Percentiles rank a stretch among this genome's conserved stretches.
phyloP scores from a whole-genome alignment of 352 stramenopile genomes.

The Lagenidium giganteum region DNA sequence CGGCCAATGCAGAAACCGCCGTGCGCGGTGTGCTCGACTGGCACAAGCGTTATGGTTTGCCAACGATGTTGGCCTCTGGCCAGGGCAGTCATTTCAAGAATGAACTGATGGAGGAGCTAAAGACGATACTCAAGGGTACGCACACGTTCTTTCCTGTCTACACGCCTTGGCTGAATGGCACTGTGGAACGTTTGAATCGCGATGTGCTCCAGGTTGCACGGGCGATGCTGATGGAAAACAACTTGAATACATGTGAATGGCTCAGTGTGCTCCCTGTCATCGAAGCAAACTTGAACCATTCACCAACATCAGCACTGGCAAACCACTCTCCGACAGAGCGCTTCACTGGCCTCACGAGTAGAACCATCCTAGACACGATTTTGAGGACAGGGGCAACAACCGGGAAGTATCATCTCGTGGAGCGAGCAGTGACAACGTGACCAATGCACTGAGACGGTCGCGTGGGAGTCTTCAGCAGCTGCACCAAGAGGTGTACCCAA shows the following conservation, averaged over 20 bases:
- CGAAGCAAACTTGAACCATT: constrained; percentile 13
- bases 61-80: constrained; percentile 1
- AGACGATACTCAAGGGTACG: neutral
- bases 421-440: neutral
- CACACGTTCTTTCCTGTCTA: constrained; percentile 8
- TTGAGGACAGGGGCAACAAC: neutral
- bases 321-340: constrained; percentile 10
- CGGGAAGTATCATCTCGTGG: constrained; percentile 1
- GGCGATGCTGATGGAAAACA: constrained; percentile 9
- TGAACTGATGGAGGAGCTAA: constrained; percentile 2
- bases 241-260: constrained; percentile 3
- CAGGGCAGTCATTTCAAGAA: constrained; percentile 14
- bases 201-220: constrained; percentile 14
- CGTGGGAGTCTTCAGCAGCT: constrained; percentile 1
- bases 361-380: constrained; percentile 1
- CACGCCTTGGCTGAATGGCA: constrained; percentile 14
- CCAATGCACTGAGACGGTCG: neutral
- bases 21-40: constrained; percentile 3
- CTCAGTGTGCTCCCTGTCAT: constrained; percentile 13
- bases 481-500: constrained; percentile 1
- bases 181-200: constrained; percentile 12
- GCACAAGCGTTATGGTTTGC: constrained; percentile 4
- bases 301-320: constrained; percentile 5
- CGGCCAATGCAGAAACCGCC: neutral
- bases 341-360: constrained; percentile 8